phyloP scores from a whole-genome alignment of 2,329 filamentous ascomycete species.

The Calonectria naviculata region DNA sequence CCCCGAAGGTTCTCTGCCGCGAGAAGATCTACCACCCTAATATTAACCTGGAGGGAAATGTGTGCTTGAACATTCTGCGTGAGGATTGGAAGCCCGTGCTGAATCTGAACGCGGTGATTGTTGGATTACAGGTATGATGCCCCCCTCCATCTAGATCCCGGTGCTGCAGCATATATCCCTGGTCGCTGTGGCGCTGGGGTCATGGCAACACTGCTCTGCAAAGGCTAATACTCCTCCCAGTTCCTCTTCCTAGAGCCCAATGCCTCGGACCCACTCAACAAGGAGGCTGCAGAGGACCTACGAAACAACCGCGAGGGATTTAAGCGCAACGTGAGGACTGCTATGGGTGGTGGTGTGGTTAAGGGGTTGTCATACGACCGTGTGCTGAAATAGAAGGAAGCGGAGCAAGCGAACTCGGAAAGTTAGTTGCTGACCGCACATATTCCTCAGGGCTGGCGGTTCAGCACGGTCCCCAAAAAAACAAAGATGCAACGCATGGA shows the following conservation, averaged over 20 bases:
- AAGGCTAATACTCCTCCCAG: constrained; percentile 56
- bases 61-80: constrained; percentile 95
- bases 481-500: neutral
- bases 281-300: constrained; percentile 95
- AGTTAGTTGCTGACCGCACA: constrained; percentile 9
- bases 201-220: neutral
- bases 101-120: constrained; percentile 96
- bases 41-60: constrained; percentile 97
- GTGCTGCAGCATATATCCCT: neutral
- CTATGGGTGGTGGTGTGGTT: constrained; percentile 85
- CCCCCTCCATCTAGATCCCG: neutral
- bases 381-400: constrained; percentile 71
- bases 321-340: constrained; percentile 86
- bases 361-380: constrained; percentile 80
- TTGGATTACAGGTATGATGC: constrained; percentile 80
- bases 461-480: constrained; percentile 3
- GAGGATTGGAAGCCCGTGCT: constrained; percentile 99
- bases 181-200: neutral
- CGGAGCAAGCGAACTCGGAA: constrained; percentile 18
- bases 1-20: constrained; percentile 95
- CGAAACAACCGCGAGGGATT: constrained; percentile 88
- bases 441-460: neutral
- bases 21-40: constrained; percentile 99
- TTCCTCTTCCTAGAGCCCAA: constrained; percentile 99
- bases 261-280: constrained; percentile 96